Evolutionary conservation across 495 filamentous ascomycete genomes (phyloP).

Genomic region (Haplographium delicatum): DNA sequence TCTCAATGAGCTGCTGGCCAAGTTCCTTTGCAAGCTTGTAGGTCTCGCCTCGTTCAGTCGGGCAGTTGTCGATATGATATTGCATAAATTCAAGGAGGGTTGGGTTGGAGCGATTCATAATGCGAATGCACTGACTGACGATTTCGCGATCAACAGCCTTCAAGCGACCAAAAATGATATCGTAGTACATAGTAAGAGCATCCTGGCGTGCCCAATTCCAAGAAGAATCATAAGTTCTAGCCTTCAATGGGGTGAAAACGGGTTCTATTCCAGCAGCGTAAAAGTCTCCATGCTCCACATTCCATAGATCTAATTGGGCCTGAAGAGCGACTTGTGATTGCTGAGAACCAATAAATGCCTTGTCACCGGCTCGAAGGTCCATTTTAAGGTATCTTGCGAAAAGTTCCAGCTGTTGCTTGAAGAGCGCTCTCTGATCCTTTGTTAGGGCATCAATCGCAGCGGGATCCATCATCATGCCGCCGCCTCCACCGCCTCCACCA

Average conservation of each 20-base stretch:
- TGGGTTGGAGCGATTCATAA: constrained; percentile 99
- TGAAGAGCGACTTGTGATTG: constrained; percentile 82
- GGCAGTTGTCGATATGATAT: constrained; percentile 99
- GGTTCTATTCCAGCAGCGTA: constrained; percentile 94
- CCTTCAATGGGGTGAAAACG: constrained; percentile 86
- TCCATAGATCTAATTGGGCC: constrained; percentile 92
- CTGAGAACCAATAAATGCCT: constrained; percentile 77
- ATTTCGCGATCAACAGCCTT: constrained; percentile 94
- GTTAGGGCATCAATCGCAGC: constrained; percentile 95
- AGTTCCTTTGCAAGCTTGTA: constrained; percentile 95
- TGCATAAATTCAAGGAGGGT: constrained; percentile 98
- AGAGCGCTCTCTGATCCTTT: constrained; percentile 87
- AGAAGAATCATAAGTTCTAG: constrained; percentile 92
- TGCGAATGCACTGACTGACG: constrained; percentile 94
- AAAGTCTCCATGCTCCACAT: constrained; percentile 89
- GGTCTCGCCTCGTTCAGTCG: constrained; percentile 92
- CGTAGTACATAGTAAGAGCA: constrained; percentile 96
- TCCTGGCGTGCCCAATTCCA: constrained; percentile 99
- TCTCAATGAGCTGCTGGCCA: constrained; percentile 91
- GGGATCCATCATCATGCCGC: constrained; percentile 98
- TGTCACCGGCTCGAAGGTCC: constrained; percentile 92
- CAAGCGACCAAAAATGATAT: constrained; percentile 95
- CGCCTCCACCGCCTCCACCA: constrained; percentile 65
- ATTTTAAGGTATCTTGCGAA: constrained; percentile 95
- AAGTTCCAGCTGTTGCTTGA: constrained; percentile 95